phyloP scores from a whole-genome alignment of 805 yeast species.

The Starmerella bombi region DNA sequence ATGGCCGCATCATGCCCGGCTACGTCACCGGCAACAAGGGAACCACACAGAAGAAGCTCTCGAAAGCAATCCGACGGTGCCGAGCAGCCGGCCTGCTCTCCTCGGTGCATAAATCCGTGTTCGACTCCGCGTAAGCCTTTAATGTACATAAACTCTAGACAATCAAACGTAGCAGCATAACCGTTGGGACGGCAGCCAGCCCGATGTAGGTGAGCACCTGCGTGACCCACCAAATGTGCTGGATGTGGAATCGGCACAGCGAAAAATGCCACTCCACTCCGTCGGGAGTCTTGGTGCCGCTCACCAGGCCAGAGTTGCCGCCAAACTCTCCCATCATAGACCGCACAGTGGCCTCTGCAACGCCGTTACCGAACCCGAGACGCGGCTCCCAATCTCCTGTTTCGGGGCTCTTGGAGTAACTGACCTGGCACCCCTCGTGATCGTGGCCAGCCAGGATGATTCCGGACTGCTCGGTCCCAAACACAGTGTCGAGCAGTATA shows the following conservation, averaged over 20 bases:
- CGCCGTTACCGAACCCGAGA: conserved; percentile 13
- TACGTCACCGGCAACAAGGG: conserved; percentile 54
- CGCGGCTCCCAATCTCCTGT: conserved; percentile 15
- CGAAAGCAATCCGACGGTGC: conserved; percentile 69
- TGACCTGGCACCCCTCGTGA: conserved; percentile 80
- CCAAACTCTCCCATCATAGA: conserved; percentile 95
- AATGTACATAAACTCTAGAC: background rate
- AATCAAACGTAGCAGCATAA: too few relatives aligned
- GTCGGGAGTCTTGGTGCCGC: conserved; percentile 42
- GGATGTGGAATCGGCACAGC: conserved; percentile 70
- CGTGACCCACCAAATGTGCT: conserved; percentile 93
- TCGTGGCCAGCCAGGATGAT: conserved; percentile 88
- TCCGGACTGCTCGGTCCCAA: conserved; percentile 50
- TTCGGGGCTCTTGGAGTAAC: conserved; percentile 31
- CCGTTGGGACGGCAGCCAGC: too few relatives aligned
- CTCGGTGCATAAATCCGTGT: conserved; percentile 38
- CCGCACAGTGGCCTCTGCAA: conserved; percentile 62
- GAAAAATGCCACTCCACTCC: conserved; percentile 57
- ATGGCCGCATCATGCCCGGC: conserved; percentile 68
- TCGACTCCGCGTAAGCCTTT: conserved; percentile 4
- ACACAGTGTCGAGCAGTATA: conserved; percentile 55
- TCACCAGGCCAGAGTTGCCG: conserved; percentile 76
- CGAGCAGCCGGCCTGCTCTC: conserved; percentile 71
- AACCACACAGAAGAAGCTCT: conserved; percentile 53
- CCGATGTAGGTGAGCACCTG: conserved; percentile 37